phyloP scores from a whole-genome alignment of 1,284 basidiomycete species.

The Pterulicium gracile region DNA sequence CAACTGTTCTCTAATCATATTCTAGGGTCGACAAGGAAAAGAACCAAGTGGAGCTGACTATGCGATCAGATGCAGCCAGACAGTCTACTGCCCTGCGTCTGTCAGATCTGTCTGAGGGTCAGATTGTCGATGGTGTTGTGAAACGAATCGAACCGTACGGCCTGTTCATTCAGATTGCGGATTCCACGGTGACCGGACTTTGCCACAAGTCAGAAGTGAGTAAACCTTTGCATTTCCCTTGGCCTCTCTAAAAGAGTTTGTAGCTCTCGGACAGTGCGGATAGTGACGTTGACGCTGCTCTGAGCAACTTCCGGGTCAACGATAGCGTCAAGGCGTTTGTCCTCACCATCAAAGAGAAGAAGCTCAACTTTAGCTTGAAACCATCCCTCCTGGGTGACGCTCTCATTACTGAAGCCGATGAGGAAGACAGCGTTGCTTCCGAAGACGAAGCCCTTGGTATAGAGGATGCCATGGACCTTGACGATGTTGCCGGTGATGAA shows the following conservation, averaged over 20 bases:
- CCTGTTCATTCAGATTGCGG: conserved; percentile 83
- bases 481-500: conserved; percentile 15
- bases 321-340: conserved; percentile 81
- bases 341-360: conserved; percentile 68
- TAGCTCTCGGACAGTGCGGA: conserved; percentile 81
- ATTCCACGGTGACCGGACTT: conserved; percentile 76
- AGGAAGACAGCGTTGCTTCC: conserved; percentile 23
- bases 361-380: conserved; percentile 84
- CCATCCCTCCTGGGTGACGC: conserved; percentile 72
- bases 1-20: conserved; percentile 10
- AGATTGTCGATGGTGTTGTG: conserved; percentile 67
- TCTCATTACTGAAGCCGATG: conserved; percentile 32
- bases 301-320: conserved; percentile 79
- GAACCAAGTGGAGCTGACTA: conserved; percentile 82
- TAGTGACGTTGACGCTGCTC: conserved; percentile 66
- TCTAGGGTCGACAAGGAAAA: conserved; percentile 40
- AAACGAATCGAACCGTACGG: conserved; percentile 84
- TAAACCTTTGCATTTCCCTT: neutral
- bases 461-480: conserved; percentile 19
- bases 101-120: conserved; percentile 58
- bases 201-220: conserved; percentile 89
- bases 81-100: conserved; percentile 30
- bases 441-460: conserved; percentile 14
- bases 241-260: neutral
- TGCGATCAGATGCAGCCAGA: conserved; percentile 44